Percentiles rank a stretch among this genome's conserved stretches.
phyloP scores from a whole-genome alignment of 805 yeast species.

The Lachancea sp. region DNA sequence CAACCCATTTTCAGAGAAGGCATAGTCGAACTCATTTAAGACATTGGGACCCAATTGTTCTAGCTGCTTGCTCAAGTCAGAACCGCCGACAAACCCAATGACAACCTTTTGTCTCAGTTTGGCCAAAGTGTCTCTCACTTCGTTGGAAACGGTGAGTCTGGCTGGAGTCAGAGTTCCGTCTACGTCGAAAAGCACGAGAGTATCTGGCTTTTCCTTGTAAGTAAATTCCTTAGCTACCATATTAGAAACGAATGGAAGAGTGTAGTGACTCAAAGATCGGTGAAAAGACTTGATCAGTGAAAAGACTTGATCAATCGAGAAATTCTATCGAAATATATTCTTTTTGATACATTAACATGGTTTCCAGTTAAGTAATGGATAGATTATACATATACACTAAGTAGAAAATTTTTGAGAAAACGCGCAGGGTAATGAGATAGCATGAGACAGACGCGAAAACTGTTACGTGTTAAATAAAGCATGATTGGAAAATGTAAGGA shows the following conservation, averaged over 20 bases:
- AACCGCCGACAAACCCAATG: slow-evolving; percentile 97
- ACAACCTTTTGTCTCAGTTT: slow-evolving; percentile 86
- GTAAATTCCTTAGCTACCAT: slow-evolving; percentile 47
- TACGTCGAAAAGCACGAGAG: slow-evolving; percentile 90
- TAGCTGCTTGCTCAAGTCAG: slow-evolving; percentile 87
- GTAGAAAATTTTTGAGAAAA: not conserved
- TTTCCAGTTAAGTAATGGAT: no score
- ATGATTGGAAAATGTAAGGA: no score
- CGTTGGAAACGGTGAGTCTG: slow-evolving; percentile 69
- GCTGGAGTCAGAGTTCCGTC: slow-evolving; percentile 99
- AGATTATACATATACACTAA: no score
- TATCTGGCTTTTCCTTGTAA: slow-evolving; percentile 74
- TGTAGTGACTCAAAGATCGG: not conserved
- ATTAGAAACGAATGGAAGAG: not conserved
- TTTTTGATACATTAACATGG: no score
- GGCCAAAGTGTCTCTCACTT: slow-evolving; percentile 63
- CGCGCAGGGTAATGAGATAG: not conserved
- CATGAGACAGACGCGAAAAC: not conserved
- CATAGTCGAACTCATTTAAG: slow-evolving; percentile 80
- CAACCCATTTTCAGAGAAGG: slow-evolving; percentile 95
- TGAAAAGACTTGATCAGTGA: not conserved
- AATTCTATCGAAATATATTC: not conserved
- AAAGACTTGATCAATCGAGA: not conserved
- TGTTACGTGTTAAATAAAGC: no score
- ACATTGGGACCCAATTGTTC: slow-evolving; percentile 89